Conservation (phyloP, 2,329 filamentous ascomycete genomes). For the Karstenula rhodostoma region DNA sequence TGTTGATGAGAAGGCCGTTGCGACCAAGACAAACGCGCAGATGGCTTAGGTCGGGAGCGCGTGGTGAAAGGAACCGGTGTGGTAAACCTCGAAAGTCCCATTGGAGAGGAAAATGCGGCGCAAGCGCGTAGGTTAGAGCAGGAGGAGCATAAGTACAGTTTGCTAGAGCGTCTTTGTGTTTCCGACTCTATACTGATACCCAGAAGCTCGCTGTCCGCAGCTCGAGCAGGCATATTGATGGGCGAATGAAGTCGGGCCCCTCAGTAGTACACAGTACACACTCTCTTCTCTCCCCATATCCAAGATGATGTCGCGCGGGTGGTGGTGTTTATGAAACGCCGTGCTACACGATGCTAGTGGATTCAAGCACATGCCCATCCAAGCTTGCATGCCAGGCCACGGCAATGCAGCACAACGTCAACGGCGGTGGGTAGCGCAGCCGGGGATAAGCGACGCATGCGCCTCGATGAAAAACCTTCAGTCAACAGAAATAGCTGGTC, state of each 20-base stretch:
- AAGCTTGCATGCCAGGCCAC: neutral
- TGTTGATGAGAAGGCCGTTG: conserved; percentile 21
- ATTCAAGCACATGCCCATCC: neutral
- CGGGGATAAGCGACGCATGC: conserved; percentile 15
- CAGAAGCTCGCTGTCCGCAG: conserved; percentile 16
- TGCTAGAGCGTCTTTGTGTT: neutral
- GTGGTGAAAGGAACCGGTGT: neutral
- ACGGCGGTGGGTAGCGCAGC: neutral
- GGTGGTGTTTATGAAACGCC: neutral
- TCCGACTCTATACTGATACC: conserved; percentile 18
- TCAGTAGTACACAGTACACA: neutral
- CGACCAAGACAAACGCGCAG: conserved; percentile 11
- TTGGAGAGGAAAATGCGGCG: too few relatives aligned
- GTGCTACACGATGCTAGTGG: neutral
- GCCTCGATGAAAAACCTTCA: neutral
- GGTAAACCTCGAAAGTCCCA: too few relatives aligned
- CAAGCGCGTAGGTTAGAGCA: neutral
- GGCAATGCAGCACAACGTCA: neutral
- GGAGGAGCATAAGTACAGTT: too few relatives aligned
- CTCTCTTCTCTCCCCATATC: neutral
- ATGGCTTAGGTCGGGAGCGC: conserved; percentile 15
- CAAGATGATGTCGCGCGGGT: neutral
- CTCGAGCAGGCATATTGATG: conserved; percentile 11
- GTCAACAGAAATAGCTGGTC: conserved; percentile 7
- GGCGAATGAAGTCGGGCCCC: neutral